These are phyloP conservation scores for Alternaria metachromatica DNA, from an alignment of 2,329 filamentous ascomycete species.

Conservation along the genomic window DNA sequence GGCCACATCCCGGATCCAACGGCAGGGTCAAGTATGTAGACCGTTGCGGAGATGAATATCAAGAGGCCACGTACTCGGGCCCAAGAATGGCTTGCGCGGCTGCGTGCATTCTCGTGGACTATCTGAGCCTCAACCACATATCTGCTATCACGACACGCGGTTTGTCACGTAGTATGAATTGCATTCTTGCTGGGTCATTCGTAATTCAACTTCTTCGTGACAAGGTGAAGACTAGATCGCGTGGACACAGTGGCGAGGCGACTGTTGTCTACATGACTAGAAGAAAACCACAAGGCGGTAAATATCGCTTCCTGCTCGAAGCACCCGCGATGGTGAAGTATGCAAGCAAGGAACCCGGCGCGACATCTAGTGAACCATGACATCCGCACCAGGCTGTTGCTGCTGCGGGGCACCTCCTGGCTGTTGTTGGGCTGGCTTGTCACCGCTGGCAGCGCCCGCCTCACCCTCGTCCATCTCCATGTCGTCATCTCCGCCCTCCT, in stretches of 20 bases:
- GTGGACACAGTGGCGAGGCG: not conserved
- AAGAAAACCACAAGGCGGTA: not conserved
- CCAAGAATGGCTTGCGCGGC: slow-evolving; percentile 24
- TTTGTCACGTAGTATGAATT: not conserved
- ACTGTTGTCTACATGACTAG: not conserved
- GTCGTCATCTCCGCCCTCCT: slow-evolving; percentile 62
- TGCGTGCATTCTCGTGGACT: not conserved
- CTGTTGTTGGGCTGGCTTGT: slow-evolving; percentile 39
- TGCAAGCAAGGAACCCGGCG: not conserved
- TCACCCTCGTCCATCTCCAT: slow-evolving; percentile 65
- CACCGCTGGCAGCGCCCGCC: slow-evolving; percentile 41
- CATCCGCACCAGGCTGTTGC: slow-evolving; percentile 40
- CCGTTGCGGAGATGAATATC: slow-evolving; percentile 18
- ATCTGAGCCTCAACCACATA: not conserved
- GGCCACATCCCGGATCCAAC: slow-evolving; percentile 7
- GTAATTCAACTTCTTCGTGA: not conserved
- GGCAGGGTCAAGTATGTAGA: slow-evolving; percentile 20
- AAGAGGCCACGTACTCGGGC: slow-evolving; percentile 8
- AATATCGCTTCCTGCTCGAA: not conserved
- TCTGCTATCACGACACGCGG: not conserved
- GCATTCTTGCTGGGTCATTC: not conserved
- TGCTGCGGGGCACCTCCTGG: slow-evolving; percentile 28
- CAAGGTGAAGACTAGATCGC: slow-evolving; percentile 5
- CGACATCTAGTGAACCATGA: slow-evolving; percentile 50
- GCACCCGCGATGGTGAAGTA: slow-evolving; percentile 4